These are phyloP conservation scores for Aspergillus avenaceus DNA, from an alignment of 495 filamentous ascomycete genomes.

Conservation along the genomic window DNA sequence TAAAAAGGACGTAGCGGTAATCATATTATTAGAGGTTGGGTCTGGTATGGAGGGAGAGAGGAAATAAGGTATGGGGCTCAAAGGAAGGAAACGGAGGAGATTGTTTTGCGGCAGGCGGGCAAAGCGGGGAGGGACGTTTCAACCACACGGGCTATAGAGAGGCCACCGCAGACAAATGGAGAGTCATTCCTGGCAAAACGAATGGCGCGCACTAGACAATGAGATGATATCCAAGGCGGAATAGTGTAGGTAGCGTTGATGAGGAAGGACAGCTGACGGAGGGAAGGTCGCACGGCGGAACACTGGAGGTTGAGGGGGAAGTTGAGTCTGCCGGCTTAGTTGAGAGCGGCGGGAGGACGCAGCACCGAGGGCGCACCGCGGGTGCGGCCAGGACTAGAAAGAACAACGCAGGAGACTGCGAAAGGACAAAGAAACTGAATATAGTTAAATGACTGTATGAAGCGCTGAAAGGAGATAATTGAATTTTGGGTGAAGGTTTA, in stretches of 20 bases:
- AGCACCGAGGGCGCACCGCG: constrained; percentile 36
- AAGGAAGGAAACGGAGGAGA: constrained; percentile 27
- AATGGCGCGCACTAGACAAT: constrained; percentile 25
- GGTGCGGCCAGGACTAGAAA: constrained; percentile 15
- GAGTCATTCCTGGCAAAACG: constrained; percentile 44
- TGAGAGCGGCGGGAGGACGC: constrained; percentile 34
- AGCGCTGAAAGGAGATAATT: constrained; percentile 7
- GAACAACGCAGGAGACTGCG: constrained; percentile 6
- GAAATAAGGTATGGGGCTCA: constrained; percentile 13
- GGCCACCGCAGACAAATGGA: constrained; percentile 40
- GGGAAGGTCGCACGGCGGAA: constrained; percentile 31
- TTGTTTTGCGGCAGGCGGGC: constrained; percentile 36
- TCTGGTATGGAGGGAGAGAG: constrained; percentile 10
- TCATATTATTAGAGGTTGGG: constrained; percentile 32
- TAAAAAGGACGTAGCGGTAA: constrained; percentile 44
- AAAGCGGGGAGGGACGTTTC: constrained; percentile 47
- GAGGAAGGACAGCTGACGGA: constrained; percentile 22
- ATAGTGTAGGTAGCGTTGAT: constrained; percentile 20
- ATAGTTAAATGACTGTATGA: constrained; percentile 12
- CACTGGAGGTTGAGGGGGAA: constrained; percentile 29
- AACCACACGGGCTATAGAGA: constrained; percentile 47
- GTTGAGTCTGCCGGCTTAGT: constrained; percentile 22
- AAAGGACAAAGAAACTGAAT: constrained; percentile 13
- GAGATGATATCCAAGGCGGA: constrained; percentile 17
- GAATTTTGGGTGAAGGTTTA: no score